Evolutionary conservation across 2,329 filamentous ascomycete genomes (phyloP).

Genomic region (Aspergillus sergii): DNA sequence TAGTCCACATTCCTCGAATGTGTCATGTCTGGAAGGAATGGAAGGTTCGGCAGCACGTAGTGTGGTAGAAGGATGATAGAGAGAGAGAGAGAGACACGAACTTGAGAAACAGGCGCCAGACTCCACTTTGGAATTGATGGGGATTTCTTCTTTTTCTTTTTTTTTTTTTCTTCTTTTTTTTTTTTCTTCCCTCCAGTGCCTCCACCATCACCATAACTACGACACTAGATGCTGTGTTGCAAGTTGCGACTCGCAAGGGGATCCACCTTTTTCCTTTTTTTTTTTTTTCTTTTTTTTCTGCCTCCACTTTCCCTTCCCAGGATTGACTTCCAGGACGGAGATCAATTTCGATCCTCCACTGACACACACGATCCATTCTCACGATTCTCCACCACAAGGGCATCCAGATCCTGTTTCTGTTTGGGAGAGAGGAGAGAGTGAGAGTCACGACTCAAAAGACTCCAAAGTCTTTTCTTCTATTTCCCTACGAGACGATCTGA

Average conservation of each 20-base stretch:
- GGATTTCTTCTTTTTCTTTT: too few relatives aligned
- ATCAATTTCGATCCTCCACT: slow-evolving; percentile 5
- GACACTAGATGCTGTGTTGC: not conserved
- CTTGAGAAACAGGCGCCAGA: not conserved
- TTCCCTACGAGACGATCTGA: not conserved
- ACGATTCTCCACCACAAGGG: not conserved
- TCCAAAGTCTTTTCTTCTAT: not conserved
- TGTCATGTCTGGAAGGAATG: slow-evolving; percentile 4
- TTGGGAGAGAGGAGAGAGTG: not conserved
- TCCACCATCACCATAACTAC: not conserved
- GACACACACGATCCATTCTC: slow-evolving; percentile 1
- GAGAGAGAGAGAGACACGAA: not conserved
- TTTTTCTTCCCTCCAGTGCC: not conserved
- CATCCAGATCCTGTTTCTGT: not conserved
- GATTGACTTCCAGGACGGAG: slow-evolving; percentile 7
- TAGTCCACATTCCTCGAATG: slow-evolving; percentile 3
- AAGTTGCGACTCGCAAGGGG: not conserved
- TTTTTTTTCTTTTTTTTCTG: not conserved
- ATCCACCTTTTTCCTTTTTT: not conserved
- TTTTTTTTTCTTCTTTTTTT: not conserved
- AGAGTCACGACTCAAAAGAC: not conserved
- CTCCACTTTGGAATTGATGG: not conserved
- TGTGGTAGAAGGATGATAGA: not conserved
- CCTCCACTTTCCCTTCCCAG: slow-evolving; percentile 1
- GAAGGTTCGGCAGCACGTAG: not conserved